These are phyloP conservation scores for Paecilomyces fulvus DNA, from an alignment of 2,329 filamentous ascomycete species.

Conservation along the genomic window DNA sequence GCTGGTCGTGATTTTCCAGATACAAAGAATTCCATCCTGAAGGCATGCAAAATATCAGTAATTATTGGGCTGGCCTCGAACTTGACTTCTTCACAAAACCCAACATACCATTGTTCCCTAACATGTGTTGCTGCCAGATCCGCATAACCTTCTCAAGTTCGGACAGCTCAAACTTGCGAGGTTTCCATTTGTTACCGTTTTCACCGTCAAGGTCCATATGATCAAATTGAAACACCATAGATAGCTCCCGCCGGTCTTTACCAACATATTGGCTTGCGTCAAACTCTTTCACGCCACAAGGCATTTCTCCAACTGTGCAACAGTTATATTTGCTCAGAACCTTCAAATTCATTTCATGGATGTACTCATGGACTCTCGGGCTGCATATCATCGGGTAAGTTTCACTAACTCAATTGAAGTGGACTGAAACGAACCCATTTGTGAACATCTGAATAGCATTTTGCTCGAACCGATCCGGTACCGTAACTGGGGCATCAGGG, in stretches of 20 bases:
- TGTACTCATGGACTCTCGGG: conserved; percentile 30
- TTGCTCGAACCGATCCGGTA: conserved; percentile 39
- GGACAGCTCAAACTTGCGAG: conserved; percentile 9
- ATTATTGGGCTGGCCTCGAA: background rate
- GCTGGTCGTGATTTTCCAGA: conserved; percentile 57
- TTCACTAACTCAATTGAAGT: background rate
- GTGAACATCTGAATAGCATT: conserved; percentile 49
- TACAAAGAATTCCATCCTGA: conserved; percentile 51
- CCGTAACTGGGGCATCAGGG: conserved; percentile 38
- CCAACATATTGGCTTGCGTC: conserved; percentile 55
- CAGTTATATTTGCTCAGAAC: conserved; percentile 28
- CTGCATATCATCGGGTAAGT: conserved; percentile 7
- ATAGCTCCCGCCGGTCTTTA: conserved; percentile 47
- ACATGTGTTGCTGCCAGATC: conserved; percentile 13
- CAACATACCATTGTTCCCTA: conserved; percentile 10
- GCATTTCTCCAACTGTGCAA: conserved; percentile 37
- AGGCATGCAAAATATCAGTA: conserved; percentile 10
- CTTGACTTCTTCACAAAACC: background rate
- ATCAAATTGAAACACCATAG: conserved; percentile 55
- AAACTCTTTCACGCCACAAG: conserved; percentile 44
- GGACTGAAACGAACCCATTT: conserved; percentile 41
- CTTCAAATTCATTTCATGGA: conserved; percentile 26
- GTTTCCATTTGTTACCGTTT: conserved; percentile 15
- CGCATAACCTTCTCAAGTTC: conserved; percentile 7
- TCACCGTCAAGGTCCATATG: conserved; percentile 13